Percentiles rank a stretch among this genome's conserved stretches.
phyloP scores from a whole-genome alignment of 1,284 basidiomycete species.

The Leccinum olivaceoglutinosum region DNA sequence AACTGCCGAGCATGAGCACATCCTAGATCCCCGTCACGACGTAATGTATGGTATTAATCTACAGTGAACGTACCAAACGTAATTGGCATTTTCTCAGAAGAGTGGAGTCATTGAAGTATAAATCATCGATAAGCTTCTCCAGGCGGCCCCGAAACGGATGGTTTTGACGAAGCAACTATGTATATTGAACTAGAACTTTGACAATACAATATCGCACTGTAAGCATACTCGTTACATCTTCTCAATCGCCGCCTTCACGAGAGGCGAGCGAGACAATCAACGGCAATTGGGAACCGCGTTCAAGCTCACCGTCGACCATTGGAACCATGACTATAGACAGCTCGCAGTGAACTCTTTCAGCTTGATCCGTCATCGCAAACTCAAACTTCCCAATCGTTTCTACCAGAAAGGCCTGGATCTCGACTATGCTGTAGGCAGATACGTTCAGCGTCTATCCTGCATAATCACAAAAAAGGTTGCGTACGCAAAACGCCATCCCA shows the following conservation, averaged over 20 bases:
- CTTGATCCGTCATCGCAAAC: slow-evolving; percentile 36
- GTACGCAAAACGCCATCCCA: slow-evolving; percentile 47
- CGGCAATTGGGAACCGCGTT: slow-evolving; percentile 45
- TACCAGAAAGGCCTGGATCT: slow-evolving; percentile 47
- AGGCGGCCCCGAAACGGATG: neutral
- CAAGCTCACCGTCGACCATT: slow-evolving; percentile 40
- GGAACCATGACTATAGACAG: slow-evolving; percentile 41
- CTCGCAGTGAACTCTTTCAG: slow-evolving; percentile 36
- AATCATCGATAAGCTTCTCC: too few relatives aligned
- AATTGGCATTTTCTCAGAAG: too few relatives aligned
- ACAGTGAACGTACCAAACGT: too few relatives aligned
- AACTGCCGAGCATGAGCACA: too few relatives aligned
- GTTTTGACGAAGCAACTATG: neutral
- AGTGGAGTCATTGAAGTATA: too few relatives aligned
- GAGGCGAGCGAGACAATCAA: slow-evolving; percentile 38
- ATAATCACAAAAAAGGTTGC: neutral
- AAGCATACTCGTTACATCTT: neutral
- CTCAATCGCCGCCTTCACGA: slow-evolving; percentile 22
- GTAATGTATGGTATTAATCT: too few relatives aligned
- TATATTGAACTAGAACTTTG: neutral
- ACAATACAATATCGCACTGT: neutral
- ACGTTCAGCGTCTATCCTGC: neutral
- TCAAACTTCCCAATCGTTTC: slow-evolving; percentile 46
- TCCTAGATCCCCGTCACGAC: too few relatives aligned
- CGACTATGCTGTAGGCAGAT: slow-evolving; percentile 31